phyloP scores from a whole-genome alignment of 2,329 filamentous ascomycete genomes.

The Fusarium liriodendri region DNA sequence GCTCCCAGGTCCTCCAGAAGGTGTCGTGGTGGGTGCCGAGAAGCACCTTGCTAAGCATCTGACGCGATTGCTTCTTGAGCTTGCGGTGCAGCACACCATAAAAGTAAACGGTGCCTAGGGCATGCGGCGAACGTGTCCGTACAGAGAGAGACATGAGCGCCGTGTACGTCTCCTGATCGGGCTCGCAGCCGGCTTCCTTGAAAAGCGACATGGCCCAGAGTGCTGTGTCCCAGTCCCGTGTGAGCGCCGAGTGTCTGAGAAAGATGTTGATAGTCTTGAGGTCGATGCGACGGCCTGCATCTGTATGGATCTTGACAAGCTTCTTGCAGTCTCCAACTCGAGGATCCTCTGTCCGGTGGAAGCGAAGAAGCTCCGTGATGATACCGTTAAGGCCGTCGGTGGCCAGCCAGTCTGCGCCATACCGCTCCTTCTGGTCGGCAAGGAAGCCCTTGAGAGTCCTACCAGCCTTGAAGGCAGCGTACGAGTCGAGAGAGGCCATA shows the following conservation, averaged over 20 bases:
- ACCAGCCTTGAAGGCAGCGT: conserved; percentile 53
- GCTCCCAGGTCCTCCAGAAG: conserved; percentile 42
- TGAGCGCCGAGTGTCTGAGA: conserved; percentile 45
- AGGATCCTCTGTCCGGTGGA: conserved; percentile 45
- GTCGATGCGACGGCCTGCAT: conserved; percentile 42
- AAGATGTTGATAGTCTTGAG: conserved; percentile 53
- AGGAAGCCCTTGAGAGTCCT: conserved; percentile 53
- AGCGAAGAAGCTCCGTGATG: conserved; percentile 56
- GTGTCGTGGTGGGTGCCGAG: conserved; percentile 35
- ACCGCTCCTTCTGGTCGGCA: conserved; percentile 53
- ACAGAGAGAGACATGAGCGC: conserved; percentile 53
- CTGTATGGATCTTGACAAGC: conserved; percentile 41
- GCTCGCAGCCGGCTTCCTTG: conserved; percentile 32
- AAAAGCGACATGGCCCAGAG: conserved; percentile 44
- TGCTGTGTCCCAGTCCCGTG: conserved; percentile 47
- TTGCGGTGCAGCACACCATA: conserved; percentile 48
- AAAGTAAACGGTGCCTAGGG: conserved; percentile 48
- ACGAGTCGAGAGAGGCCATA: conserved; percentile 57
- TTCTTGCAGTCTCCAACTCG: conserved; percentile 43
- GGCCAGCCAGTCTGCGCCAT: conserved; percentile 60
- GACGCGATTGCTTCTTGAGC: conserved; percentile 41
- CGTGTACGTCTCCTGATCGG: conserved; percentile 50
- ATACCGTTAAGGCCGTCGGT: conserved; percentile 51
- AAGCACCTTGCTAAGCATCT: conserved; percentile 41
- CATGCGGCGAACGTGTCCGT: conserved; percentile 43